Percentiles rank a stretch among this genome's conserved stretches.
Conservation (phyloP, 2,329 filamentous ascomycete genomes). For the Pseudodiploospora longispora region DNA sequence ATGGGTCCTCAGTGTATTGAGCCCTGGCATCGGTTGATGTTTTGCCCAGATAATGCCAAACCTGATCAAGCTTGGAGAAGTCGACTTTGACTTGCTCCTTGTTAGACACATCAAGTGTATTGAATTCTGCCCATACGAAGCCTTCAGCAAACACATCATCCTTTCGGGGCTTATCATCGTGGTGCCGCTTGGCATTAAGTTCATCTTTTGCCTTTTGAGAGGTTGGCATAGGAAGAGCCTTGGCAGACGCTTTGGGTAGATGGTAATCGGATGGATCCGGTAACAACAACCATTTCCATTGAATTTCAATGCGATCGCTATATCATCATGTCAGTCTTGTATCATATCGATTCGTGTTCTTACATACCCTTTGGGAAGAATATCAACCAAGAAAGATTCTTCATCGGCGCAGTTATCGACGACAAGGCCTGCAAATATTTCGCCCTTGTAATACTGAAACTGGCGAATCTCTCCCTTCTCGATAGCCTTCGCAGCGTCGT, state of each 20-base stretch:
- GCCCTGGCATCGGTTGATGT: conserved; percentile 83
- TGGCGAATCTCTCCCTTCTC: conserved; percentile 73
- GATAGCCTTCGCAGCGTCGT: conserved; percentile 59
- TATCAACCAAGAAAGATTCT: conserved; percentile 67
- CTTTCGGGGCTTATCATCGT: conserved; percentile 54
- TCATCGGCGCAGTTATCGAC: conserved; percentile 74
- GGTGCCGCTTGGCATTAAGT: conserved; percentile 57
- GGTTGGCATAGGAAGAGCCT: conserved; percentile 62
- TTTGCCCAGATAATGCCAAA: conserved; percentile 85
- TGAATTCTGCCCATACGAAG: conserved; percentile 73
- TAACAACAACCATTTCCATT: conserved; percentile 78
- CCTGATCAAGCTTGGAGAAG: conserved; percentile 60
- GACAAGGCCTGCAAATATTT: conserved; percentile 86
- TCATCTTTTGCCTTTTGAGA: conserved; percentile 56
- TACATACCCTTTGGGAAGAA: conserved; percentile 75
- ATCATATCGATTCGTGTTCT: background rate
- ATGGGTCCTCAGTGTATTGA: conserved; percentile 77
- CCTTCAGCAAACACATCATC: conserved; percentile 61
- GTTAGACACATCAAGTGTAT: conserved; percentile 51
- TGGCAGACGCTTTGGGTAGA: conserved; percentile 65
- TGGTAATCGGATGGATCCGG: conserved; percentile 62
- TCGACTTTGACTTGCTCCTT: conserved; percentile 61
- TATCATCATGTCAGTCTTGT: conserved; percentile 30
- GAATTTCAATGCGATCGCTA: conserved; percentile 67
- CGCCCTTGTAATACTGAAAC: conserved; percentile 72